These are phyloP conservation scores for Amorphotheca resinae DNA, from an alignment of 495 filamentous ascomycete species.

Conservation along the genomic window DNA sequence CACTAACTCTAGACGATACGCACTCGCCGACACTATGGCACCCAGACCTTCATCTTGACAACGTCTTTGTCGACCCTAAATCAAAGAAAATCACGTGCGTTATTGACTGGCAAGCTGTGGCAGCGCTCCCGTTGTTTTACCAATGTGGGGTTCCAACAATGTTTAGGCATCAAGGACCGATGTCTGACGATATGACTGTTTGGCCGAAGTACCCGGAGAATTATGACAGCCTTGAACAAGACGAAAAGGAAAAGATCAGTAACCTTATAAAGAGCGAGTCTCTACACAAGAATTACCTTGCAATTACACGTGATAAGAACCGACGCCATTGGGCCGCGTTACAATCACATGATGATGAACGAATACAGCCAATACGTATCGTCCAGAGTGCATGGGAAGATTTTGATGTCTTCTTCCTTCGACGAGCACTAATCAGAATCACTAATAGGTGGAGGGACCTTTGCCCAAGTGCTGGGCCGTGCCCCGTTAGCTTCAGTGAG, in stretches of 20 bases:
- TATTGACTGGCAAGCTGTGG: slow-evolving; percentile 24
- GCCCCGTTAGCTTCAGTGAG: slow-evolving; percentile 24
- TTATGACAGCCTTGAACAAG: slow-evolving; percentile 20
- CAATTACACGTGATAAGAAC: slow-evolving; percentile 20
- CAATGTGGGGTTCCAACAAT: slow-evolving; percentile 22
- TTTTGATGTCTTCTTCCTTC: slow-evolving; percentile 26
- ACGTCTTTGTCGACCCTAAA: slow-evolving; percentile 26
- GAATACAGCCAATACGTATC: slow-evolving; percentile 9
- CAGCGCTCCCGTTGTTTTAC: slow-evolving; percentile 14
- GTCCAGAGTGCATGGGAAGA: slow-evolving; percentile 14
- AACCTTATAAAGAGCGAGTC: slow-evolving; percentile 22
- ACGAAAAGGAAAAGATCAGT: slow-evolving; percentile 21
- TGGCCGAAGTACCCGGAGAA: slow-evolving; percentile 21
- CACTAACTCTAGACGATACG: background rate
- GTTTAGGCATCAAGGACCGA: slow-evolving; percentile 21
- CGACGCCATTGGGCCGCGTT: slow-evolving; percentile 24
- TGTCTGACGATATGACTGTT: slow-evolving; percentile 20
- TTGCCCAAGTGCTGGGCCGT: slow-evolving; percentile 15
- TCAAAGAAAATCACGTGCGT: slow-evolving; percentile 22
- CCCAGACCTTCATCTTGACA: slow-evolving; percentile 25
- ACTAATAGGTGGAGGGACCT: slow-evolving; percentile 21
- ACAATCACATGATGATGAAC: slow-evolving; percentile 9
- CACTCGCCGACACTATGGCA: slow-evolving; percentile 21
- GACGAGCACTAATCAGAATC: slow-evolving; percentile 24
- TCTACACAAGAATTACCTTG: slow-evolving; percentile 25